Evolutionary conservation across 2,329 filamentous ascomycete species (phyloP).

Genomic region (Amesomyces nigricolor): DNA sequence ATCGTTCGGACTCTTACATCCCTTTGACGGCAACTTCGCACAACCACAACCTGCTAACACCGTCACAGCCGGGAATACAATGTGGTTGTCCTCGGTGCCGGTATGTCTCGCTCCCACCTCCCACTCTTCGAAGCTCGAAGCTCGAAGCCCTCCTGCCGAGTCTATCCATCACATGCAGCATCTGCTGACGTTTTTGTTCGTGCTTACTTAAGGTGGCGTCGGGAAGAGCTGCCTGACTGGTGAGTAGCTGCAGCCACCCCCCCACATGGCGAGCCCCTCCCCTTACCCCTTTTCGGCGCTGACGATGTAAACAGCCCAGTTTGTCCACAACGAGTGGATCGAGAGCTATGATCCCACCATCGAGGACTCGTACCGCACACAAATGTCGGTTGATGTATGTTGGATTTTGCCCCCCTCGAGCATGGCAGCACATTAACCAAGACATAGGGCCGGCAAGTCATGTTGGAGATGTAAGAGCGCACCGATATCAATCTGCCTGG

Average conservation of each 20-base stretch:
- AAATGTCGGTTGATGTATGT: constrained; percentile 78
- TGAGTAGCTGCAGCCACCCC: constrained; percentile 36
- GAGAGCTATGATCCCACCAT: constrained; percentile 79
- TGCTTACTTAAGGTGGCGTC: constrained; percentile 61
- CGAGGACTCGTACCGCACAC: constrained; percentile 70
- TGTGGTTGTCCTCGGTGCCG: constrained; percentile 75
- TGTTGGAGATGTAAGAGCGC: constrained; percentile 73
- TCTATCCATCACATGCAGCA: constrained; percentile 23
- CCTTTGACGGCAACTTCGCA: not conserved
- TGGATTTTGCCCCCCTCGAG: no score
- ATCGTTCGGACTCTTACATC: not conserved
- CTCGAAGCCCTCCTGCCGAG: constrained; percentile 15
- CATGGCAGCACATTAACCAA: constrained; percentile 26
- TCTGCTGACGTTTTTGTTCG: constrained; percentile 30
- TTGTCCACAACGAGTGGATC: constrained; percentile 91
- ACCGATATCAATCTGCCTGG: constrained; percentile 22
- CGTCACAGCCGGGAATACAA: constrained; percentile 65
- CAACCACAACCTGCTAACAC: constrained; percentile 17
- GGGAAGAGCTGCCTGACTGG: constrained; percentile 90
- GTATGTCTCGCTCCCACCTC: constrained; percentile 36
- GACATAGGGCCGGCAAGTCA: constrained; percentile 71
- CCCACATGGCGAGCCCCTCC: constrained; percentile 10
- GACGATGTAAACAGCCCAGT: constrained; percentile 60
- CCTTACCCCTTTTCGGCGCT: constrained; percentile 16
- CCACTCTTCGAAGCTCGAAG: constrained; percentile 1